These are phyloP conservation scores for Chaetomiaceae sp. DNA, from an alignment of 2,329 filamentous ascomycete species.

Conservation along the genomic window DNA sequence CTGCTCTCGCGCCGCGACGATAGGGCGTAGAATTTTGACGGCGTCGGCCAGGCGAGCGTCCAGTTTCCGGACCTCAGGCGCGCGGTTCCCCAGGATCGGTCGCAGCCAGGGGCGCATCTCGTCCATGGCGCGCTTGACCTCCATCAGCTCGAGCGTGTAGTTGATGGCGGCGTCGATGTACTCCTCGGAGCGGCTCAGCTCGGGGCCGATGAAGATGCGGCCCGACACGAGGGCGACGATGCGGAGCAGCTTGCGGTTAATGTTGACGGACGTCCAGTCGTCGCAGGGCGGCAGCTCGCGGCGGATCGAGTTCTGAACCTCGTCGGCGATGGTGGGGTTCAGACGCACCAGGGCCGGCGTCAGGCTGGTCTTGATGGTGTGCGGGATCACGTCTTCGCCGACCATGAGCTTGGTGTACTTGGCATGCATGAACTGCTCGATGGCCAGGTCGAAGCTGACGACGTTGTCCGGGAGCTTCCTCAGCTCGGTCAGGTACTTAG, in stretches of 20 bases:
- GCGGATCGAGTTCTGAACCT: conserved; percentile 31
- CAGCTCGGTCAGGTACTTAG: conserved; percentile 29
- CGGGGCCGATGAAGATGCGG: conserved; percentile 41
- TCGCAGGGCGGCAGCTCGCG: conserved; percentile 31
- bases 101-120: conserved; percentile 29
- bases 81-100: conserved; percentile 27
- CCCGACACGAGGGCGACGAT: conserved; percentile 43
- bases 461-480: conserved; percentile 30
- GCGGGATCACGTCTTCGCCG: conserved; percentile 23
- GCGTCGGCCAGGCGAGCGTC: conserved; percentile 29
- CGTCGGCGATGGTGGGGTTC: conserved; percentile 34
- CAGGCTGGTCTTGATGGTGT: conserved; percentile 29
- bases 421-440: conserved; percentile 27
- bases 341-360: conserved; percentile 33
- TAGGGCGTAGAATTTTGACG: conserved; percentile 31
- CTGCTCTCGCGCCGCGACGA: conserved; percentile 29
- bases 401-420: conserved; percentile 31
- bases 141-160: conserved; percentile 40
- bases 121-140: conserved; percentile 29
- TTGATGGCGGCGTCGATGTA: conserved; percentile 43
- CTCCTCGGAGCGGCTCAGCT: conserved; percentile 38
- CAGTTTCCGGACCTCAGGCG: conserved; percentile 33
- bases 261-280: conserved; percentile 38
- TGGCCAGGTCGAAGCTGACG: conserved; percentile 26
- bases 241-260: conserved; percentile 36